Evolutionary conservation across 345 rosid species (phyloP).

Genomic region (Eucalyptus dawsonii): DNA sequence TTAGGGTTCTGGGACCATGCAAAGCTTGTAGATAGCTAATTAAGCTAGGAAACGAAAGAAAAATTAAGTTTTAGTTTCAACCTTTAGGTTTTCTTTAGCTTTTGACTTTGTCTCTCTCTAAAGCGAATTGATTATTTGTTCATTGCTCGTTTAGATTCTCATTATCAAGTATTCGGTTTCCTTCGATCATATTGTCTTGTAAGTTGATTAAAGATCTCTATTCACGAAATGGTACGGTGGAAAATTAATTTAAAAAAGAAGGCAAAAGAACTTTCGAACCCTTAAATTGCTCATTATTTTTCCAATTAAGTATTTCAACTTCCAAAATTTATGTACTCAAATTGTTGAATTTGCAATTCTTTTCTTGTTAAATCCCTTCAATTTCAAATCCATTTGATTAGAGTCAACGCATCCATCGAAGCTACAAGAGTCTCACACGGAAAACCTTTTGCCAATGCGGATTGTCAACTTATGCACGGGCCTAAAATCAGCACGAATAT

Average conservation of each 20-base stretch:
- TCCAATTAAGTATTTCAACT: not conserved
- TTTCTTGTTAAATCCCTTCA: too few species aligned
- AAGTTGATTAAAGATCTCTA: not conserved
- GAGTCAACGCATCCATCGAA: not conserved
- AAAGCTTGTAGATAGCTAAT: not conserved
- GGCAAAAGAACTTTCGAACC: not conserved
- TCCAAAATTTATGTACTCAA: not conserved
- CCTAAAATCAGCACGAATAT: not conserved
- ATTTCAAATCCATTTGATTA: not conserved
- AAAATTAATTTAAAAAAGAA: not conserved
- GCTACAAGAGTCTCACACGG: not conserved
- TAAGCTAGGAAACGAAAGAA: not conserved
- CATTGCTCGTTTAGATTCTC: not conserved
- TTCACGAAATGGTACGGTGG: not conserved
- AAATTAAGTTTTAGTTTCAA: not conserved
- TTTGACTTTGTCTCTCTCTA: not conserved
- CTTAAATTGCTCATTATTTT: not conserved
- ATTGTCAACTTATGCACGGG: not conserved
- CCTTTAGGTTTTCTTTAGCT: not conserved
- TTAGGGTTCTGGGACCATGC: not conserved
- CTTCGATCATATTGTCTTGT: not conserved
- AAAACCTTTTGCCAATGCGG: not conserved
- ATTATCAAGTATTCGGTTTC: not conserved
- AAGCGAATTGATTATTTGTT: not conserved
- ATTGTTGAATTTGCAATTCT: not conserved